Evolutionary conservation across 2,329 filamentous ascomycete species (phyloP), one percentile per base, ranked within the genome.

Genomic region (Trichophyton benhamiae): DNA sequence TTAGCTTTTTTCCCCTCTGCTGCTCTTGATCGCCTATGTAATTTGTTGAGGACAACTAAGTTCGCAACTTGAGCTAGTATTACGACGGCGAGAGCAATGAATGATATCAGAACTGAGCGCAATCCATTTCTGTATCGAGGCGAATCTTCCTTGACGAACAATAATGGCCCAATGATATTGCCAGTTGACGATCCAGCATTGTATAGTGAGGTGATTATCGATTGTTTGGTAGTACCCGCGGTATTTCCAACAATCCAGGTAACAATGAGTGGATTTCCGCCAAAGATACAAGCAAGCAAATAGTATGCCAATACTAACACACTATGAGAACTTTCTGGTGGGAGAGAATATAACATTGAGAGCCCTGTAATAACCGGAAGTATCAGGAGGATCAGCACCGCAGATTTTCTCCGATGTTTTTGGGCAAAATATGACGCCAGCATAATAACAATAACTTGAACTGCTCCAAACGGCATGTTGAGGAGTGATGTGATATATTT

Each of bases 161-260:
- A 75, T 0, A 87, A 70, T 0, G 85, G 85, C 0, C 85, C 86
- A 67, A 88, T 78, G 61, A 88, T 86, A 68, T 87, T 87, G 2
- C 86, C 86, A 0, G 80, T 78, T 0, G 83, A 80, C 1, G 79
- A 78, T 0, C 82, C 84, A 0, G 82, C 83, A 66, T 86, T 85
- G 75, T 82, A 87, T 0, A 86, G 72, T 0, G 81, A 82, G 78
- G 87, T 84, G 44, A 84, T 78, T 57, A 82, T 77, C 0, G 83
- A 83, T 68, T 85, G 86, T 72, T 88, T 87, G 2, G 85, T 87
- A 15, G 80, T 82, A 5, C 86, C 86, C 0, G 78, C 86, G 0
- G 84, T 87, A 69, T 88, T 88, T 6, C 81, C 83, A 4, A 87
- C 79, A 62, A 87, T 84, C 86, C 86, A 89, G 0, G 82, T 80